Evolutionary conservation across 2,329 filamentous ascomycete genomes (phyloP), one percentile per base, ranked within the genome.

Genomic region (Fusarium sp.): DNA sequence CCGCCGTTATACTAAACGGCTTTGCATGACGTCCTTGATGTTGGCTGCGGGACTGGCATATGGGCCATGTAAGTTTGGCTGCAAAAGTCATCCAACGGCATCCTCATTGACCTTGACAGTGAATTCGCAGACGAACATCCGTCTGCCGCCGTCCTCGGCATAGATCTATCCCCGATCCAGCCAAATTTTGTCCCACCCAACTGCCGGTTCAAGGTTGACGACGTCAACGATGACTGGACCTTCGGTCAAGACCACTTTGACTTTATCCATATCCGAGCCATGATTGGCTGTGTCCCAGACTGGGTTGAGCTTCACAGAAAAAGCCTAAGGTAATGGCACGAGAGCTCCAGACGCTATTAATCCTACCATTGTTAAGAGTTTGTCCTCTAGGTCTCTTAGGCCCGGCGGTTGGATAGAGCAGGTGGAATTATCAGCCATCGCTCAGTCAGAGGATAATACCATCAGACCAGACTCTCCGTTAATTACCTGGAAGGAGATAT

Each of bases 61-160:
- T 61, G 58, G 58, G 58, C 58, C 27, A 49, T 46, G 58, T 61
- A 27, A 61, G 58, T 60, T 22, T 42, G 22, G 16, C 24, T 6
- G 31, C n/a, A 31, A n/a, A 31, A 17, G n/a, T n/a, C 11, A 6
- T 31, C 6, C 22, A 36, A n/a, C 22, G 22, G 22, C 22, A 57
- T 57, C 20, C 55, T 10, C 16, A 38, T 57, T 57, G 33, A 57
- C 55, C 20, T 42, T 5, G 12, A 6, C 36, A 59, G 56, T 16
- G 56, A 59, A 17, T 59, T 59, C 27, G 56, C 56, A 59, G 56
- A 59, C 10, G 56, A 59, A 5, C 36, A 59, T 22, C 56, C 56
- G 9, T 42, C 36, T 20, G 56, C 56, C 17, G 56, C 56, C 24
- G 56, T 59, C 24, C 12, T 59, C 12, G 56, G 56, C 11, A 59